These are phyloP conservation scores for Eruca vesicaria DNA, from an alignment of 441 rosid genomes.

Conservation along the genomic window DNA sequence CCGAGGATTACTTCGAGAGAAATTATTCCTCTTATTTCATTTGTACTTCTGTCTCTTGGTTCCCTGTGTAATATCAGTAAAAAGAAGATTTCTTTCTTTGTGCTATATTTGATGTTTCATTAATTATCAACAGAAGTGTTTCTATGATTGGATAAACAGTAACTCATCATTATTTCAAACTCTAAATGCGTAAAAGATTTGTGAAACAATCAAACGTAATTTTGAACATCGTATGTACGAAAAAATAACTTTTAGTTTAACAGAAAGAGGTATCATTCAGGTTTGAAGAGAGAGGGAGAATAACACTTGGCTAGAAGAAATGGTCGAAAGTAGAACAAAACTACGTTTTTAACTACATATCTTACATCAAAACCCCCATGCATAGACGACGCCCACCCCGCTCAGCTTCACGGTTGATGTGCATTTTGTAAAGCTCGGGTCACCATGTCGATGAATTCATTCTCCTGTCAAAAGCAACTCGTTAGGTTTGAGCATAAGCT, in stretches of 20 bases:
- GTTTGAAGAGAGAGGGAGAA: neutral
- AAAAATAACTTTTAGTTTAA: conserved; percentile 2
- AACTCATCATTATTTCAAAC: conserved; percentile 18
- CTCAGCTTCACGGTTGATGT: conserved; percentile 50
- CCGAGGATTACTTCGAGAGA: conserved; percentile 62
- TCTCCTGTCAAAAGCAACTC: conserved; percentile 47
- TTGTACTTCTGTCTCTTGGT: neutral
- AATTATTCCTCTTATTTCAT: neutral
- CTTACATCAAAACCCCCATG: conserved; percentile 9
- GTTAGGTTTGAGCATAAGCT: conserved; percentile 14
- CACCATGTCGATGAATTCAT: conserved; percentile 84
- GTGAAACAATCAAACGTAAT: neutral
- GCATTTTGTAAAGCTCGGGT: conserved; percentile 71
- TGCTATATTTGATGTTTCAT: conserved; percentile 24
- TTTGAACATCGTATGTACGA: neutral
- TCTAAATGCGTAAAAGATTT: neutral
- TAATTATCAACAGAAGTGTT: neutral
- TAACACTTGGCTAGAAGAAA: conserved; percentile 9
- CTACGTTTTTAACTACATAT: conserved; percentile 30
- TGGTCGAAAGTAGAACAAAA: conserved; percentile 21
- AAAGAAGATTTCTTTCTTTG: conserved; percentile 20
- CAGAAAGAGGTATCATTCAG: neutral
- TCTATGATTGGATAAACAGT: neutral
- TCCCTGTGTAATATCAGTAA: neutral
- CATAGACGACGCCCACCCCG: neutral